phyloP scores from a whole-genome alignment of 495 filamentous ascomycete species.

The Tuber melanosporum region DNA sequence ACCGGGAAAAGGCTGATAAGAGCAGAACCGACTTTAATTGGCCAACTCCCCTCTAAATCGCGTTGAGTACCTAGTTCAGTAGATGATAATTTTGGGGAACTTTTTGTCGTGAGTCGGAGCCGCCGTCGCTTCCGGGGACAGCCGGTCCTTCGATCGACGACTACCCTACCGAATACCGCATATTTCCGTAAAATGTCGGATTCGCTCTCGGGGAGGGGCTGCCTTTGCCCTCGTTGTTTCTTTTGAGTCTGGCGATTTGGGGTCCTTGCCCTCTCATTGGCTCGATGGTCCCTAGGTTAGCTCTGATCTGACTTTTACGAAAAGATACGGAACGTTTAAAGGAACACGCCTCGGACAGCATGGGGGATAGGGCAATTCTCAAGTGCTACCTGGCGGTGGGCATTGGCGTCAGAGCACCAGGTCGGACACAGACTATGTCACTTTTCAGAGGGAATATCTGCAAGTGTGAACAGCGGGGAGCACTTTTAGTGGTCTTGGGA shows the following conservation, averaged over 20 bases:
- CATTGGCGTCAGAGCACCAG: neutral
- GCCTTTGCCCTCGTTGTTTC: neutral
- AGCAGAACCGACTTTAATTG: neutral
- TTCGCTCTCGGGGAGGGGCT: neutral
- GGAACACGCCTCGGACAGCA: neutral
- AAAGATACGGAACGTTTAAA: neutral
- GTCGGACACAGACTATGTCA: neutral
- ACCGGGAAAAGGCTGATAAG: neutral
- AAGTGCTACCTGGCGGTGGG: neutral
- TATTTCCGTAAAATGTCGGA: neutral
- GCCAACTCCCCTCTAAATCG: neutral
- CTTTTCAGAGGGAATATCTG: neutral
- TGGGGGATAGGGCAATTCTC: neutral
- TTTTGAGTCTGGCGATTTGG: neutral
- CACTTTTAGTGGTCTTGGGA: neutral
- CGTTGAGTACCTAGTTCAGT: neutral
- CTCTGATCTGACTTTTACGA: neutral
- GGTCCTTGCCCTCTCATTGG: neutral
- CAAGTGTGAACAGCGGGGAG: neutral
- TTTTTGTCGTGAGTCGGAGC: neutral
- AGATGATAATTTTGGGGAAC: neutral
- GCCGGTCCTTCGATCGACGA: neutral
- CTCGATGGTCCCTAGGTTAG: neutral
- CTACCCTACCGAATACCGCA: neutral
- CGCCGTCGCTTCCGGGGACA: neutral